Percentiles rank a stretch among this genome's conserved stretches.
Evolutionary conservation across 2,329 filamentous ascomycete species (phyloP).

Genomic region (Dactylellina parvicollis): DNA sequence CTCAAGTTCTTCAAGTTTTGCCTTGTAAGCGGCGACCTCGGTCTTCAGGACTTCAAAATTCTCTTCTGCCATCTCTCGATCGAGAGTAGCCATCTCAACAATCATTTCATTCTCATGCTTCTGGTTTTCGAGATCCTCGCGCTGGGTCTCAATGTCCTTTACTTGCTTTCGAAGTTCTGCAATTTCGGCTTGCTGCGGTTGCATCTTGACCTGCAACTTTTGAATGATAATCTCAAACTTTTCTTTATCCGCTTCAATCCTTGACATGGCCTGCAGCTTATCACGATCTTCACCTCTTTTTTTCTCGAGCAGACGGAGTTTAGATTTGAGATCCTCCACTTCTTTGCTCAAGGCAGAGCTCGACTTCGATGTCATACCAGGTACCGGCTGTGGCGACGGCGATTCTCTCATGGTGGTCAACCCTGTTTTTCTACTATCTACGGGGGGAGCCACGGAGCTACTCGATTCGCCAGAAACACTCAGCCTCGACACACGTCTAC

Average conservation of each 20-base stretch:
- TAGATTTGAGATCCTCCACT: constrained; percentile 87
- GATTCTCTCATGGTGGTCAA: constrained; percentile 57
- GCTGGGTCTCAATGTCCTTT: constrained; percentile 76
- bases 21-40: constrained; percentile 80
- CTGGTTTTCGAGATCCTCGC: constrained; percentile 75
- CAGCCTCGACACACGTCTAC: constrained; percentile 40
- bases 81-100: constrained; percentile 85
- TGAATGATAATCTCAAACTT: constrained; percentile 86
- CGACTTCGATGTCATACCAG: constrained; percentile 48
- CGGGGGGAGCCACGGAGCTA: constrained; percentile 29
- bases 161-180: constrained; percentile 78
- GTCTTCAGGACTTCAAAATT: constrained; percentile 82
- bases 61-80: constrained; percentile 96
- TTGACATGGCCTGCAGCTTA: constrained; percentile 80
- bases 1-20: constrained; percentile 82
- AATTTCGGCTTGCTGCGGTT: constrained; percentile 83
- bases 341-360: constrained; percentile 70
- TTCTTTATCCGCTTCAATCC: constrained; percentile 78
- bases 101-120: constrained; percentile 86
- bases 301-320: constrained; percentile 85
- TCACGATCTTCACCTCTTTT: constrained; percentile 87
- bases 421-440: constrained; percentile 57
- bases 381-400: constrained; percentile 58
- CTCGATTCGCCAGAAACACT: constrained; percentile 42
- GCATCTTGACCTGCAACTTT: constrained; percentile 75